phyloP scores from a whole-genome alignment of 345 rosid species.

The Pugionium dolabratum region DNA sequence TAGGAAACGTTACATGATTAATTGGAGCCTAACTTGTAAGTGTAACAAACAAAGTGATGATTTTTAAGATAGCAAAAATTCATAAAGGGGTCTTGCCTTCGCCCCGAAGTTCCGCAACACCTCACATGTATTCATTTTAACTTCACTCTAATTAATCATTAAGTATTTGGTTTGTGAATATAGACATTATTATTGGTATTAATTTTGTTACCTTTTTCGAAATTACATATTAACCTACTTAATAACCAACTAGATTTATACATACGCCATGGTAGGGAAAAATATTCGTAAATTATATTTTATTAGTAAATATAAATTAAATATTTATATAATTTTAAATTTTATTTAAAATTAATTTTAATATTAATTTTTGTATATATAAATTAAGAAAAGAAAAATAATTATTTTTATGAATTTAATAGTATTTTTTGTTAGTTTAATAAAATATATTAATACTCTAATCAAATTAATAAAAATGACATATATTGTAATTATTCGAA shows the following conservation, averaged over 20 bases:
- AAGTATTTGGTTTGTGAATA: constrained; percentile 17
- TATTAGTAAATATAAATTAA: too few species aligned
- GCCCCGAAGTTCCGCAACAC: constrained; percentile 26
- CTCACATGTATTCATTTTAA: constrained; percentile 32
- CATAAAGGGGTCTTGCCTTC: constrained; percentile 13
- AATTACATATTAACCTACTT: not conserved
- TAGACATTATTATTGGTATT: not conserved
- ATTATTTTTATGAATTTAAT: too few species aligned
- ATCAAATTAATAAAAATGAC: too few species aligned
- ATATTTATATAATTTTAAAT: too few species aligned
- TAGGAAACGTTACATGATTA: constrained; percentile 7
- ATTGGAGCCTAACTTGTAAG: constrained; percentile 21
- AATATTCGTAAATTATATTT: too few species aligned
- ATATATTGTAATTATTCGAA: too few species aligned
- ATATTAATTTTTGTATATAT: too few species aligned
- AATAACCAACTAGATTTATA: not conserved
- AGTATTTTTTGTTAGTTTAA: too few species aligned
- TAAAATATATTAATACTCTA: too few species aligned
- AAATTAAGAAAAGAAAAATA: too few species aligned
- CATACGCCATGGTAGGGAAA: too few species aligned
- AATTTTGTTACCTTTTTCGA: not conserved
- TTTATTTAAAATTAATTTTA: too few species aligned
- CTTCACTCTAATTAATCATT: constrained; percentile 27
- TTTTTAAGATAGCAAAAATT: constrained; percentile 20
- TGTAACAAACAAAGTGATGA: constrained; percentile 24